Evolutionary conservation across 2,329 filamentous ascomycete species (phyloP).

Genomic region (Nakataea oryzae): DNA sequence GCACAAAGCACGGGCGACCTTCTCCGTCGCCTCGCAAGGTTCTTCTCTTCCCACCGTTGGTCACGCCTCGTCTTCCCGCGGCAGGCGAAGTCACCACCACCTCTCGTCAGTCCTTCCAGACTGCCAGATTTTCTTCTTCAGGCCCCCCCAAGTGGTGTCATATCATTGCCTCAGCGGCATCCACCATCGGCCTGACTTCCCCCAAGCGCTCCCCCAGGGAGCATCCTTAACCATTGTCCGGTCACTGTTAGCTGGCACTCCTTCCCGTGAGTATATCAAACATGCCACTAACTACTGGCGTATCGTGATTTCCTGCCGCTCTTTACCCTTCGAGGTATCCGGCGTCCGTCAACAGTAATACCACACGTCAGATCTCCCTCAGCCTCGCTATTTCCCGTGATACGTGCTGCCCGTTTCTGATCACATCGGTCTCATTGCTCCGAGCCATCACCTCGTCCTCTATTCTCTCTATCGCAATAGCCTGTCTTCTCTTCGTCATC

Average conservation of each 20-base stretch:
- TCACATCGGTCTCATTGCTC: neutral
- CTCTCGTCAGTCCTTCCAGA: neutral
- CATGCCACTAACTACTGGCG: neutral
- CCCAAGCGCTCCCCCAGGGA: neutral
- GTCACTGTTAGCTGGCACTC: neutral
- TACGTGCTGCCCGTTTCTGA: neutral
- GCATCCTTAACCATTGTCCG: neutral
- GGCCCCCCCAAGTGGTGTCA: too few relatives aligned
- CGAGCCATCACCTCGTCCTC: neutral
- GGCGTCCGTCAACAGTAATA: neutral
- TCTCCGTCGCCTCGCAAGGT: neutral
- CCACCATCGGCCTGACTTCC: neutral
- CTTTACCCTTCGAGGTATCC: neutral
- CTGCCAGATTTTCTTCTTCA: too few relatives aligned
- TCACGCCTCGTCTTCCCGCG: neutral
- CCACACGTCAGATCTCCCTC: neutral
- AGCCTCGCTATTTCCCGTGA: neutral
- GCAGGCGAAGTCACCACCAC: neutral
- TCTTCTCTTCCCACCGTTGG: neutral
- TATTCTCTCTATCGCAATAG: too few relatives aligned
- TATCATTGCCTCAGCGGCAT: neutral
- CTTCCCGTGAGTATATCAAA: neutral
- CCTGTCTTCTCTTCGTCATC: too few relatives aligned
- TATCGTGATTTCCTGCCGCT: neutral
- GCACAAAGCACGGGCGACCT: neutral